These are phyloP conservation scores for Metarhizium brunneum DNA, from an alignment of 2,329 filamentous ascomycete genomes.

Conservation along the genomic window DNA sequence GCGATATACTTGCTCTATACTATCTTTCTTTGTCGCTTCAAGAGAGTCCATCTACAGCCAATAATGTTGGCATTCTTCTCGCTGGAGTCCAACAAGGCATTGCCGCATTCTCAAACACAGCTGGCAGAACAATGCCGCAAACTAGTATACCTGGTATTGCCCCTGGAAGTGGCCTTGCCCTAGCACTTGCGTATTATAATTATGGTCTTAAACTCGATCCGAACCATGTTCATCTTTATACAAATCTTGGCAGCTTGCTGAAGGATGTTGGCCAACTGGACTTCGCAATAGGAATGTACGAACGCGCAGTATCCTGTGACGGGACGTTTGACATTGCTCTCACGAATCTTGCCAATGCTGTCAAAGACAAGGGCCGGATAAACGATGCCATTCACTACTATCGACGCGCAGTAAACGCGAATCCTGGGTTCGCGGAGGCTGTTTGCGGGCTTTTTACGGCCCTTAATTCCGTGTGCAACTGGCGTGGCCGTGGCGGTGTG, in stretches of 20 bases:
- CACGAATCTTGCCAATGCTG: slow-evolving; percentile 92
- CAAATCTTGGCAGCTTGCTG: slow-evolving; percentile 86
- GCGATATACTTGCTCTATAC: slow-evolving; percentile 89
- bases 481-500: slow-evolving; percentile 82
- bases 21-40: slow-evolving; percentile 92
- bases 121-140: slow-evolving; percentile 11
- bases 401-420: slow-evolving; percentile 79
- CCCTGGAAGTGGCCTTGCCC: slow-evolving; percentile 76
- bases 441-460: slow-evolving; percentile 94
- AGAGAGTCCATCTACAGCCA: slow-evolving; percentile 92
- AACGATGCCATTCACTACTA: slow-evolving; percentile 91
- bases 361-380: slow-evolving; percentile 91
- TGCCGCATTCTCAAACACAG: slow-evolving; percentile 19
- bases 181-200: slow-evolving; percentile 90
- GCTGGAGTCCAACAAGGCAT: slow-evolving; percentile 73
- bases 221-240: slow-evolving; percentile 91
- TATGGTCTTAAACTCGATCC: slow-evolving; percentile 82
- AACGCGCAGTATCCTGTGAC: slow-evolving; percentile 86
- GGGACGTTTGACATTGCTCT: slow-evolving; percentile 93
- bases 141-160: slow-evolving; percentile 63
- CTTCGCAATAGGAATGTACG: slow-evolving; percentile 92
- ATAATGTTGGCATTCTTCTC: slow-evolving; percentile 96
- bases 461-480: slow-evolving; percentile 92
- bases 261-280: slow-evolving; percentile 94
- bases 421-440: slow-evolving; percentile 91